Evolutionary conservation across 108 stramenopile genomes (phyloP), one percentile per base, ranked within the genome.

Genomic region (Nitzschia palea): DNA sequence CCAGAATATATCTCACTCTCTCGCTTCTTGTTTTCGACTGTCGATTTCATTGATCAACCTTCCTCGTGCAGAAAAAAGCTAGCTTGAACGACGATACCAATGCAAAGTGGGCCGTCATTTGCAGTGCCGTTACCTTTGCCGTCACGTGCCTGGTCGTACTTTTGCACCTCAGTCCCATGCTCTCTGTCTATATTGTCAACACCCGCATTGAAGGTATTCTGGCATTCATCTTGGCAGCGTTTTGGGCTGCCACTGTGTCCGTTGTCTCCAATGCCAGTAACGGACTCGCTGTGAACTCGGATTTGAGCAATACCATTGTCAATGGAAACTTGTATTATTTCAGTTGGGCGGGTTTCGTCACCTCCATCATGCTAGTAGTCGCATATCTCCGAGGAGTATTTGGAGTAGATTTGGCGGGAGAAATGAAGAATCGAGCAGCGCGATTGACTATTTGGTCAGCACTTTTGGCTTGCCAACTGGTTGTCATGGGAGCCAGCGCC

Each of bases 261-360:
- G 81, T 94, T 40, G 67, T 68, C 18, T 54, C 61, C 8, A 68
- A 68, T 63, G 74, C 66, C 8, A 71, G 36, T 68, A 80, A 33
- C 31, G 89, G 86, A 9, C 76, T 90, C 31, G 89, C 86, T 23
- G 85, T 83, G 17, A 76, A 87, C 55, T n/a, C 40, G 31, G 71
- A 45, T 9, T 55, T 30, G 31, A 58, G 40, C 34, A 80, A 70
- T 40, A 70, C 72, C 2, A 76, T 90, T 18, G 64, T 64, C 43
- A 94, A 94, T 68, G 92, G 87, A 4, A 94, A 94, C 73, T 50
- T 94, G 28, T 90, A 90, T 52, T 94, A 94, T 76, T 88, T 89
- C 65, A 67, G 68, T n/a, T 91, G 87, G 87, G 91, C 88, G 12
- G 87, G 87, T 0, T 82, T 93, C 51, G 83, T 79, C 20, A 76